Percentiles rank a stretch among this genome's conserved stretches.
Evolutionary conservation across 805 yeast genomes (phyloP).

Genomic region (Sugiyamaella americana): DNA sequence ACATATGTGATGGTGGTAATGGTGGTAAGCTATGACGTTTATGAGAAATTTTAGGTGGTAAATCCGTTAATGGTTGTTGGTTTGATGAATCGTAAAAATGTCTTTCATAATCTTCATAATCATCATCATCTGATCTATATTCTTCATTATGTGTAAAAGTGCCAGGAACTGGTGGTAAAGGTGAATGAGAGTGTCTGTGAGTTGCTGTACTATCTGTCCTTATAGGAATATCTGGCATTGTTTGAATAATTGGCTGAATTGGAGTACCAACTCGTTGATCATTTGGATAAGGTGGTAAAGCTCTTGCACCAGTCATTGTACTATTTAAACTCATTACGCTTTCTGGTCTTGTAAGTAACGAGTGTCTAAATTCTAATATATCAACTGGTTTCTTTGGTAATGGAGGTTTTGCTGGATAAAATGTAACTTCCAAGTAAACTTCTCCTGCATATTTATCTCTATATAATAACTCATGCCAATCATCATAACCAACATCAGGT

Average conservation of each 20-base stretch:
- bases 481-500: constrained; percentile 70
- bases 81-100: no score
- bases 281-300: not conserved
- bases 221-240: not conserved
- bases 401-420: constrained; percentile 50
- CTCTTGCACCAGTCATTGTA: not conserved
- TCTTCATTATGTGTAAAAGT: not conserved
- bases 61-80: no score
- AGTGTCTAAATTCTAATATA: not conserved
- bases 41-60: no score
- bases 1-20: no score
- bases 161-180: not conserved
- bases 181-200: not conserved
- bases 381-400: constrained; percentile 17
- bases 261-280: not conserved
- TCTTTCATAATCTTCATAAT: not conserved
- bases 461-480: constrained; percentile 70
- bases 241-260: not conserved
- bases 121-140: not conserved
- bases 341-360: not conserved
- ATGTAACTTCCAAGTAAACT: constrained; percentile 86
- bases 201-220: not conserved
- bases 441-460: constrained; percentile 79
- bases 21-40: no score
- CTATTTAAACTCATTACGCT: not conserved